Evolutionary conservation across 352 stramenopile genomes (phyloP).

Genomic region (Elongisporangium anandrum): DNA sequence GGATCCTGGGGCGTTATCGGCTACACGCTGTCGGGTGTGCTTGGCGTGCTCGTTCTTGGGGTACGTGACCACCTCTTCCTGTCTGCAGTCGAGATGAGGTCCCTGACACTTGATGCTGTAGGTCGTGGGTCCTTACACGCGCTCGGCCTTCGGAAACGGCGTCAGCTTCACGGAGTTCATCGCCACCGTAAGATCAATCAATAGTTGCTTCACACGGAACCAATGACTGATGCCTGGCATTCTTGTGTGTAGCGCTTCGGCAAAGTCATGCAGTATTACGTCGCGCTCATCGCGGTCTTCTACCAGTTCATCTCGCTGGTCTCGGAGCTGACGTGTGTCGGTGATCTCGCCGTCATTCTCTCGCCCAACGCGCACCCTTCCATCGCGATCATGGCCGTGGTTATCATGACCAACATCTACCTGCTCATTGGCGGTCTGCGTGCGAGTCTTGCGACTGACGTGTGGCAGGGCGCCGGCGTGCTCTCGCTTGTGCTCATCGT

Average conservation of each 20-base stretch:
- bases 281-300: constrained; percentile 63
- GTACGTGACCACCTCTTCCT: constrained; percentile 11
- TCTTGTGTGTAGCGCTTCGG: constrained; percentile 41
- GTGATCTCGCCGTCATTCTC: constrained; percentile 40
- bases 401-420: constrained; percentile 73
- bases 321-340: constrained; percentile 65
- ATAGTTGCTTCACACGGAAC: no score
- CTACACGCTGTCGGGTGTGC: constrained; percentile 59
- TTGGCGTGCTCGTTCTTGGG: constrained; percentile 52
- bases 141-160: constrained; percentile 58
- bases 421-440: constrained; percentile 68
- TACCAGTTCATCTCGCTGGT: constrained; percentile 82
- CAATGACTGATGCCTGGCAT: no score
- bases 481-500: constrained; percentile 52
- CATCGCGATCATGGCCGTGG: constrained; percentile 57
- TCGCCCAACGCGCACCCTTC: constrained; percentile 40
- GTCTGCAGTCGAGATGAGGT: not conserved
- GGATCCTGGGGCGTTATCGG: constrained; percentile 77
- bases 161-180: constrained; percentile 74
- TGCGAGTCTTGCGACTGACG: constrained; percentile 67
- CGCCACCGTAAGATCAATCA: constrained; percentile 21
- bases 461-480: constrained; percentile 71
- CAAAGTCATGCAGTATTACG: constrained; percentile 61
- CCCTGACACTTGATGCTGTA: constrained; percentile 2
- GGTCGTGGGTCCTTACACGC: constrained; percentile 50